A percentile compares a stretch with the other conserved stretches of the same genome.
These are phyloP conservation scores for Lactarius quietus DNA, from an alignment of 768 basidiomycete species.

Conservation along the genomic window DNA sequence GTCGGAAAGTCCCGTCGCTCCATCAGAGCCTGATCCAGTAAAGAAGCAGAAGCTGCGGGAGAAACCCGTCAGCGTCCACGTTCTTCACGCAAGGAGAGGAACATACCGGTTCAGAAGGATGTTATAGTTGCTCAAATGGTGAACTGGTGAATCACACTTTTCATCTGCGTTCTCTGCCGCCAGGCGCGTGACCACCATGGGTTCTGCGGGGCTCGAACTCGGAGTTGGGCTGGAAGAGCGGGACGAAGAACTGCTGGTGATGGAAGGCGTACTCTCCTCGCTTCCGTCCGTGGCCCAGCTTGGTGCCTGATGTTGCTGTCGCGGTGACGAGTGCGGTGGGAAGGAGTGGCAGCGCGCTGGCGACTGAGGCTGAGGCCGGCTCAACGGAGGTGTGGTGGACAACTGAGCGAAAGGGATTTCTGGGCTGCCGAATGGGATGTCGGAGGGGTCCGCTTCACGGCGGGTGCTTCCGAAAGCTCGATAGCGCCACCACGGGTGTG, in stretches of 20 bases:
- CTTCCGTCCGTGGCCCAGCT: conserved; percentile 11
- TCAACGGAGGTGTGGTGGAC: conserved; percentile 1
- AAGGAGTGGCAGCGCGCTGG: conserved; percentile 22
- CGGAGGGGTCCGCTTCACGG: conserved; percentile 22
- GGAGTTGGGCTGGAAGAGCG: conserved; percentile 22
- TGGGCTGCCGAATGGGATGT: conserved; percentile 21
- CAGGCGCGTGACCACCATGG: not conserved
- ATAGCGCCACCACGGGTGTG: conserved; percentile 18
- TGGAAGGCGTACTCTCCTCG: conserved; percentile 24
- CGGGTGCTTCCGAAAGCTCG: conserved; percentile 8
- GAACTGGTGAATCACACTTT: conserved; percentile 10
- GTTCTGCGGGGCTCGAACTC: conserved; percentile 11
- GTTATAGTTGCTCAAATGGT: conserved; percentile 41
- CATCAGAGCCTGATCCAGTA: conserved; percentile 47
- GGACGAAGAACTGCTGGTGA: conserved; percentile 22
- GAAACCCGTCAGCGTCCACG: conserved; percentile 18
- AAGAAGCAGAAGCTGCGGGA: conserved; percentile 71
- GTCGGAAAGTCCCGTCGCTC: conserved; percentile 27
- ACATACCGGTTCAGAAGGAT: conserved; percentile 64
- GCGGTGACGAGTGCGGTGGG: conserved; percentile 19
- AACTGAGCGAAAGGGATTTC: not conserved
- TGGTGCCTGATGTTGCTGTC: not conserved
- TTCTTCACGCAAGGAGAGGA: not conserved
- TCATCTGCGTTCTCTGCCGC: not conserved
- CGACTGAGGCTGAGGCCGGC: conserved; percentile 10